A percentile compares a stretch with the other conserved stretches of the same genome.
These are phyloP conservation scores for Pilobolus umbonatus DNA, from an alignment of 192 early-diverging fungal genomes.

Conservation along the genomic window DNA sequence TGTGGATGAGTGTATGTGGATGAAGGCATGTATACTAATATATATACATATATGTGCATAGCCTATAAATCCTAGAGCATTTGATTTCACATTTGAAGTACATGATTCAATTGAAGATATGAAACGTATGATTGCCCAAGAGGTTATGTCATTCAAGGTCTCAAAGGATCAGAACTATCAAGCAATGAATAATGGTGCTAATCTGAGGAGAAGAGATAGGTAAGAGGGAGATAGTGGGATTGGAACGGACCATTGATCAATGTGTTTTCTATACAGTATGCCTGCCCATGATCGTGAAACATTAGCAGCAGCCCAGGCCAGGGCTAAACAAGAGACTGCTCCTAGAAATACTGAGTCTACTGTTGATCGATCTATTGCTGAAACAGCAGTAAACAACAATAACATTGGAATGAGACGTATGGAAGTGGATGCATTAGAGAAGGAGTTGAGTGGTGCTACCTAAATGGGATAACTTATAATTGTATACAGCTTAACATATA, in stretches of 20 bases:
- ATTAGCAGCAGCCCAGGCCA: conserved; percentile 28
- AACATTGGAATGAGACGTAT: conserved; percentile 16
- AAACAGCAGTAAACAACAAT: conserved; percentile 10
- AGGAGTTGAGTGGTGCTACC: conserved; percentile 32
- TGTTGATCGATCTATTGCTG: conserved; percentile 13
- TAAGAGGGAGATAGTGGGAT: background rate
- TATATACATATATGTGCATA: conserved; percentile 11
- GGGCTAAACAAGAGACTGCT: background rate
- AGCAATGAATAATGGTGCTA: conserved; percentile 32
- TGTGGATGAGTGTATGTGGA: background rate
- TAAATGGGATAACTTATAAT: no score
- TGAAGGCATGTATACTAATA: conserved; percentile 1
- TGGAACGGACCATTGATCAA: background rate
- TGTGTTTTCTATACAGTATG: conserved; percentile 13
- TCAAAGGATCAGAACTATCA: conserved; percentile 42
- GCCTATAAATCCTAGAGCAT: conserved; percentile 60
- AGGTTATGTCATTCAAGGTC: conserved; percentile 76
- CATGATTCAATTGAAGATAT: conserved; percentile 75
- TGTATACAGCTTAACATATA: no score
- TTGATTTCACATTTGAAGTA: conserved; percentile 85
- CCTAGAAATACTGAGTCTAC: background rate
- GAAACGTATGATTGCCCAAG: conserved; percentile 75
- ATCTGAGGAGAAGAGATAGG: conserved; percentile 38
- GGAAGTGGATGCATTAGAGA: conserved; percentile 34
- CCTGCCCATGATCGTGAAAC: conserved; percentile 34